These are phyloP conservation scores for Stemphylium vesicarium DNA, from an alignment of 2,329 filamentous ascomycete genomes.

Conservation along the genomic window DNA sequence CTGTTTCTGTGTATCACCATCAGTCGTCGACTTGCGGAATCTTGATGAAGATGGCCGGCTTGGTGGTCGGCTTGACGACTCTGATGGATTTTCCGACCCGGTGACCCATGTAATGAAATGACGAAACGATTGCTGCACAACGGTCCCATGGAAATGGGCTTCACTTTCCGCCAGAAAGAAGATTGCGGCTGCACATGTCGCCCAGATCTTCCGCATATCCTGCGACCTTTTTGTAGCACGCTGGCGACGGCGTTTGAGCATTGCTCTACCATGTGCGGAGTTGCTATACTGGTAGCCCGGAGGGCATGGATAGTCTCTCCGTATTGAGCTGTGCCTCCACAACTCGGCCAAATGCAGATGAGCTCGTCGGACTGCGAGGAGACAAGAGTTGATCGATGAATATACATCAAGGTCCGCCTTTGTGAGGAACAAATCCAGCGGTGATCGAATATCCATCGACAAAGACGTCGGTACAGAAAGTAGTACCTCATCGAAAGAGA, in stretches of 20 bases:
- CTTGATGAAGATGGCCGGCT: constrained; percentile 7
- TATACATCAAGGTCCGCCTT: constrained; percentile 78
- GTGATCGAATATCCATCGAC: constrained; percentile 74
- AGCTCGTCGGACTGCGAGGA: constrained; percentile 82
- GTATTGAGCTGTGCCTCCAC: constrained; percentile 83
- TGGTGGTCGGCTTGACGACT: constrained; percentile 9
- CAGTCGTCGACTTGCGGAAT: constrained; percentile 7
- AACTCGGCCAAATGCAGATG: constrained; percentile 83
- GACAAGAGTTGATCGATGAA: constrained; percentile 83
- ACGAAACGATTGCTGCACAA: constrained; percentile 81
- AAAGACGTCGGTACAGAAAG: constrained; percentile 78
- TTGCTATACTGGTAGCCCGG: constrained; percentile 69
- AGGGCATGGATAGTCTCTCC: constrained; percentile 77
- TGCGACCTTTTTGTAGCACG: constrained; percentile 68
- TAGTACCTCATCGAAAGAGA: constrained; percentile 78
- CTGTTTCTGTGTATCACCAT: constrained; percentile 35
- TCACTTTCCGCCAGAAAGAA: constrained; percentile 90
- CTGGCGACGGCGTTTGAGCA: constrained; percentile 66
- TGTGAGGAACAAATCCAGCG: constrained; percentile 86
- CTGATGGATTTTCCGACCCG: constrained; percentile 16
- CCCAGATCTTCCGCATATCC: constrained; percentile 85
- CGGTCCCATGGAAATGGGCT: constrained; percentile 86
- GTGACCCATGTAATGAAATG: constrained; percentile 79
- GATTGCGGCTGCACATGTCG: constrained; percentile 82
- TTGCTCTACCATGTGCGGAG: constrained; percentile 64